Evolutionary conservation across 768 basidiomycete species (phyloP), one percentile per base, ranked within the genome.

Genomic region (Termitomyces sp.): DNA sequence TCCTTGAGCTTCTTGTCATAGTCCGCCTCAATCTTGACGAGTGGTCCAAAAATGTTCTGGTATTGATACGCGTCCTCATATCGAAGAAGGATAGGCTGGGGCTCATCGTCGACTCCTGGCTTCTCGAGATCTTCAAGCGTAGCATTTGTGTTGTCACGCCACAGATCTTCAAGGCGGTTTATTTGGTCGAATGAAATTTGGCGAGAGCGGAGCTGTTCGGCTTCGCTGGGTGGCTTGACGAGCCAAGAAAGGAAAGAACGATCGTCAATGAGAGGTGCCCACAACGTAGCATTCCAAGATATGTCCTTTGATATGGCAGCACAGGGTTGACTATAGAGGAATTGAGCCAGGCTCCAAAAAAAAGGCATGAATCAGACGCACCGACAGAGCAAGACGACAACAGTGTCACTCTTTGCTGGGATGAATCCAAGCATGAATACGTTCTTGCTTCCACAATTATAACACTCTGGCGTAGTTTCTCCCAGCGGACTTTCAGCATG

Each of bases 61-160:
- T 99, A 99, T 67, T 98, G 97, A 68, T 98, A 99, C 46, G 97
- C 97, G 70, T 99, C 97, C 69, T 98, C 96, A 71, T 99, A 99
- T 61, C 87, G 88, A 54, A 90, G 73, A 24, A 96, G 69, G 60
- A 99, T 90, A 7, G 89, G 84, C 69, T 98, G 94, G 3, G 97
- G 94, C 66, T 99, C 97, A 71, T 99, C 97, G 66, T 99, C 97
- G 1, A 98, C 91, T 6, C 95, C 94, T 0, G 94, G 94, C 68
- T 97, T 95, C 69, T 97, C 96, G 9, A 98, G 85, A 70, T 99
- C 97, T 68, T 98, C 94, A 3, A 99, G 80, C 3, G 91, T 98
- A 13, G 96, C 97, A 64, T 82, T 87, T 8, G 94, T 88, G 65
- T 98, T 94, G 57, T 98, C 97, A 56, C 94, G 87, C 97, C 97